Evolutionary conservation across 345 rosid genomes (phyloP), one percentile per base, ranked within the genome.

Genomic region (Chamaenerion angustifolium): DNA sequence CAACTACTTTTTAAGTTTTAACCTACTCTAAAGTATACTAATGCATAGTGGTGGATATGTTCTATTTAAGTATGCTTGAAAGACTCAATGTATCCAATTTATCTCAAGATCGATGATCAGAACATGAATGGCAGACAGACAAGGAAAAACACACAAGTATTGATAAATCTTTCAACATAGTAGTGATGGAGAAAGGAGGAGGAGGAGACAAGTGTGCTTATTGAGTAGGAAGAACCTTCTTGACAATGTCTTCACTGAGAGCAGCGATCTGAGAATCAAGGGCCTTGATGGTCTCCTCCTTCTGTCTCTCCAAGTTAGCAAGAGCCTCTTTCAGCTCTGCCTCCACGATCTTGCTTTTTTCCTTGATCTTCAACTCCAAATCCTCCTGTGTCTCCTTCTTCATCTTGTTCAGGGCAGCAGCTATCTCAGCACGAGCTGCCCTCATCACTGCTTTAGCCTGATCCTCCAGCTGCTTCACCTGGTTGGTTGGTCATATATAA

Each of bases 381-480:
- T 81, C 95, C 64, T 54, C 72, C 80, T 81, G 71, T 0, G 94
- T 90, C 70, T 92, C 96, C 71, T 83, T 78, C 89, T 83, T 80
- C 95, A 80, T 87, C 77, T 82, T 78, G 62, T 66, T 83, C 57
- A 86, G 74, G 0, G 92, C 92, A 8, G 96, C 92, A 7, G 98
- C 59, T 23, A 90, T 81, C 68, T 90, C 98, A 0, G 98, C 98
- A 48, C 94, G 73, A 12, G 95, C 88, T 0, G 98, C 98, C 52
- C 71, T 74, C 92, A 90, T 80, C 1, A 83, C 63, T 0, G 95
- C 82, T 10, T 75, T 80, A 0, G 83, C 94, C 63, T 90, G 82
- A 44, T 86, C 96, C 45, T 90, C 96, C 15, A 90, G 80, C 69
- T 75, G 67, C 72, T 90, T 90, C 43, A 86, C 94, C 54, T 50